Evolutionary conservation across 1,284 basidiomycete genomes (phyloP).

Genomic region (Melampsora americana): DNA sequence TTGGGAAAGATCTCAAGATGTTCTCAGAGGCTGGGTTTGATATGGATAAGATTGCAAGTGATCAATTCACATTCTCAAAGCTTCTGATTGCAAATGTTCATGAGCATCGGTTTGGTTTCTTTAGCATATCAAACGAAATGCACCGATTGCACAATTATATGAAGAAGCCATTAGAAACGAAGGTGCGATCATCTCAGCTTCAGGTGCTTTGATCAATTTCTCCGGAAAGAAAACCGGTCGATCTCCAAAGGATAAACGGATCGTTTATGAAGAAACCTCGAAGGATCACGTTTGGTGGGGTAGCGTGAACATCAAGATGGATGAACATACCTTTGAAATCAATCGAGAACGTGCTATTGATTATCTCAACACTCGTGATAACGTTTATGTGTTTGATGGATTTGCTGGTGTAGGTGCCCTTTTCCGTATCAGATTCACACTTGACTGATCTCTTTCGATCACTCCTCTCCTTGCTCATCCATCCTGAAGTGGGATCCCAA

Average conservation of each 20-base stretch:
- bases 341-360: conserved; percentile 99
- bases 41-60: conserved; percentile 62
- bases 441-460: neutral
- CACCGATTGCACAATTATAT: conserved; percentile 89
- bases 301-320: conserved; percentile 99
- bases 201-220: conserved; percentile 98
- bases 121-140: conserved; percentile 88
- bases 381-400: conserved; percentile 98
- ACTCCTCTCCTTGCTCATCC: neutral
- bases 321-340: conserved; percentile 96
- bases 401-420: conserved; percentile 67
- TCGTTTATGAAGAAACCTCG: conserved; percentile 94
- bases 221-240: conserved; percentile 99
- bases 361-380: conserved; percentile 96
- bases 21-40: conserved; percentile 99
- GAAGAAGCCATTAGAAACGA: conserved; percentile 98
- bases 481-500: conserved; percentile 78
- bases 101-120: conserved; percentile 1
- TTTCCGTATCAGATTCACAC: neutral
- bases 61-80: neutral
- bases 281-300: conserved; percentile 99
- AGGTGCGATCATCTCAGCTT: conserved; percentile 93
- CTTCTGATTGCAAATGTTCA: neutral
- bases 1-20: conserved; percentile 89
- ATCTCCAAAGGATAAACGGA: conserved; percentile 98